Percentiles rank a stretch among this genome's conserved stretches.
phyloP scores from a whole-genome alignment of 1,284 basidiomycete species.

The Marasmius tenuissimus region DNA sequence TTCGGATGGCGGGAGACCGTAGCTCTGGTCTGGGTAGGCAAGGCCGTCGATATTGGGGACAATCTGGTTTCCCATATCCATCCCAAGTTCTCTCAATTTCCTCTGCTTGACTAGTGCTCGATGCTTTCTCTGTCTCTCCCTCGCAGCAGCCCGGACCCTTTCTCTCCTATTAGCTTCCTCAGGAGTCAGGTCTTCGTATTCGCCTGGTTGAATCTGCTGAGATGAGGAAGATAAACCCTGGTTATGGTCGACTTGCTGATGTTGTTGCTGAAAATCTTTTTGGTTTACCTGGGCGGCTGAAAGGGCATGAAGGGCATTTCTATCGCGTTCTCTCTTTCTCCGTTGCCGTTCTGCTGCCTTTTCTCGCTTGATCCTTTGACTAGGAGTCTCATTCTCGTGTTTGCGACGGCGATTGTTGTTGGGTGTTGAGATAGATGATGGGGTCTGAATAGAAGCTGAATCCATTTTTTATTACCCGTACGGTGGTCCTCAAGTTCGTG shows the following conservation, averaged over 20 bases:
- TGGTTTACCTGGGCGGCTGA: background rate
- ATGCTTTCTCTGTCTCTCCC: conserved; percentile 78
- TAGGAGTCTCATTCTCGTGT: conserved; percentile 65
- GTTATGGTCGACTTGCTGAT: background rate
- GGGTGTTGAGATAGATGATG: background rate
- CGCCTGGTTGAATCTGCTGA: background rate
- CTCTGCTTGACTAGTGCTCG: conserved; percentile 72
- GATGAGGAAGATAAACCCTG: background rate
- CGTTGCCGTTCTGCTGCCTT: conserved; percentile 81
- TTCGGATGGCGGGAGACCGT: background rate
- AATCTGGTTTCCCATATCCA: conserved; percentile 74
- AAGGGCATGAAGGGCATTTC: conserved; percentile 3
- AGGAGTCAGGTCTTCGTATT: conserved; percentile 41
- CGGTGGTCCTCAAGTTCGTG: background rate
- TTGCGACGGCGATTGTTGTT: background rate
- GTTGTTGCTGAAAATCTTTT: background rate
- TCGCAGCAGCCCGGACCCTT: conserved; percentile 66
- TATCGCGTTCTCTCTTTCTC: conserved; percentile 74
- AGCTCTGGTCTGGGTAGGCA: background rate
- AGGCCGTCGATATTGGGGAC: background rate
- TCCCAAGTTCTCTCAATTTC: conserved; percentile 74
- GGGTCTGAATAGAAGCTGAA: conserved; percentile 1
- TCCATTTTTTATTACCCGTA: background rate
- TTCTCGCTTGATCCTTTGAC: conserved; percentile 71
- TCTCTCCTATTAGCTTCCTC: conserved; percentile 69